Evolutionary conservation across 306 rosid species (phyloP).

Genomic region (Fragaria ananassa): DNA sequence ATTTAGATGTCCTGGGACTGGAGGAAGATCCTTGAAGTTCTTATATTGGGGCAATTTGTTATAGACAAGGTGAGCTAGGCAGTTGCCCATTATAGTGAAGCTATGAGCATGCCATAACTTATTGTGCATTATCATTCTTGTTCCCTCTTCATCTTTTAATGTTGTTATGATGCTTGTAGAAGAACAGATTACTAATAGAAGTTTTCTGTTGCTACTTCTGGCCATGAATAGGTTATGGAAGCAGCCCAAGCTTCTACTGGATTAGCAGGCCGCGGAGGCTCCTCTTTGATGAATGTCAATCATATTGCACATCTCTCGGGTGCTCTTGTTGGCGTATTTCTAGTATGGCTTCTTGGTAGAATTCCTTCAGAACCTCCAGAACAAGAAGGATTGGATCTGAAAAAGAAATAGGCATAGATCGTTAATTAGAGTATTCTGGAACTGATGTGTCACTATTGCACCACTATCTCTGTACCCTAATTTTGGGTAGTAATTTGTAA

Average conservation of each 20-base stretch:
- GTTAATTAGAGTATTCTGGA: background rate
- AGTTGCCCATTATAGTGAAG: background rate
- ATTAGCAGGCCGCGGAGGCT: slow-evolving; percentile 58
- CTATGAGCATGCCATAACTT: background rate
- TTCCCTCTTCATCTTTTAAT: background rate
- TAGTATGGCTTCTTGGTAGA: slow-evolving; percentile 87
- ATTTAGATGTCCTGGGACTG: slow-evolving; percentile 95
- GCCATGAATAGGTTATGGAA: slow-evolving; percentile 72
- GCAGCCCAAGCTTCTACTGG: slow-evolving; percentile 95
- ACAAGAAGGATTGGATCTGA: slow-evolving; percentile 27
- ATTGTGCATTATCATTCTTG: background rate
- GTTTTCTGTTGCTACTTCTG: slow-evolving; percentile 10
- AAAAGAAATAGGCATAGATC: slow-evolving; percentile 22
- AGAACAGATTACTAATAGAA: background rate
- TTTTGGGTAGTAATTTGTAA: background rate
- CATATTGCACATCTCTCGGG: slow-evolving; percentile 97
- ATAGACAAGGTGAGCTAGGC: slow-evolving; percentile 65
- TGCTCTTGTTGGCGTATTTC: slow-evolving; percentile 88
- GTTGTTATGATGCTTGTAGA: background rate
- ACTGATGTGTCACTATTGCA: background rate
- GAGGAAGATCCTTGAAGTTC: slow-evolving; percentile 98
- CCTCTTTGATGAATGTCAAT: slow-evolving; percentile 65
- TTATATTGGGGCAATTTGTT: slow-evolving; percentile 91
- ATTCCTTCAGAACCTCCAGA: slow-evolving; percentile 64
- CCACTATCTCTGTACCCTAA: background rate